Evolutionary conservation across 768 basidiomycete genomes (phyloP).

Genomic region (Tricholomella constricta): DNA sequence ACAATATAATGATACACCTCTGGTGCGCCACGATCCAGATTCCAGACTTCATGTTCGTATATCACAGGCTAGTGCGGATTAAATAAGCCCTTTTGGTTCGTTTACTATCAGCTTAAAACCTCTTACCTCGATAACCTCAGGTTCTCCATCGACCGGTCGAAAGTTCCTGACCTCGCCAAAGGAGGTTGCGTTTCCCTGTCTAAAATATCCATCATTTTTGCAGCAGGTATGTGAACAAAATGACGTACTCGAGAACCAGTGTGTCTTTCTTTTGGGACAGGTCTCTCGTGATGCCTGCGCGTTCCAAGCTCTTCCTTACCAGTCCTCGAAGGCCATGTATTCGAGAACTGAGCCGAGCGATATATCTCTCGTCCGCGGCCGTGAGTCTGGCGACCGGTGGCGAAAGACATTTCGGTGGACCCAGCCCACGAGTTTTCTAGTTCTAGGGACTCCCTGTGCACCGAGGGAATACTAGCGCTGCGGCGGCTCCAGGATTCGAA

Average conservation of each 20-base stretch:
- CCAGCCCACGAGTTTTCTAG: not conserved
- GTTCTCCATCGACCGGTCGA: not conserved
- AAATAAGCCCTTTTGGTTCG: not conserved
- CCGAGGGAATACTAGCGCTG: not conserved
- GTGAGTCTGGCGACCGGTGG: not conserved
- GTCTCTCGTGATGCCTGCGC: not conserved
- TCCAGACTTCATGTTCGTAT: constrained; percentile 27
- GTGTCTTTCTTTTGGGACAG: not conserved
- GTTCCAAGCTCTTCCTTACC: not conserved
- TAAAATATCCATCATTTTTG: too few relatives aligned
- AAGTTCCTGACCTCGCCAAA: not conserved
- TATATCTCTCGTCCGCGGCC: not conserved
- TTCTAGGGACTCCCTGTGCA: not conserved
- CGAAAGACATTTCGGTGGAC: not conserved
- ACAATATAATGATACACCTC: constrained; percentile 58
- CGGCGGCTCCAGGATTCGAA: constrained; percentile 1
- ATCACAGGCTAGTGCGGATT: constrained; percentile 17
- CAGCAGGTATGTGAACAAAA: not conserved
- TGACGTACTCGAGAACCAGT: not conserved
- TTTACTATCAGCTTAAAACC: too few relatives aligned
- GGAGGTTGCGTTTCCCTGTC: not conserved
- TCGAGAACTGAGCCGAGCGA: not conserved
- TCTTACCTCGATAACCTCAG: constrained; percentile 22
- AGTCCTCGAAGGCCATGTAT: not conserved
- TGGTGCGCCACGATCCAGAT: constrained; percentile 22